A percentile compares a stretch with the other conserved stretches of the same genome.
These are phyloP conservation scores for Paraleonurus japonicus DNA, from an alignment of 257 asterid species.

Conservation along the genomic window DNA sequence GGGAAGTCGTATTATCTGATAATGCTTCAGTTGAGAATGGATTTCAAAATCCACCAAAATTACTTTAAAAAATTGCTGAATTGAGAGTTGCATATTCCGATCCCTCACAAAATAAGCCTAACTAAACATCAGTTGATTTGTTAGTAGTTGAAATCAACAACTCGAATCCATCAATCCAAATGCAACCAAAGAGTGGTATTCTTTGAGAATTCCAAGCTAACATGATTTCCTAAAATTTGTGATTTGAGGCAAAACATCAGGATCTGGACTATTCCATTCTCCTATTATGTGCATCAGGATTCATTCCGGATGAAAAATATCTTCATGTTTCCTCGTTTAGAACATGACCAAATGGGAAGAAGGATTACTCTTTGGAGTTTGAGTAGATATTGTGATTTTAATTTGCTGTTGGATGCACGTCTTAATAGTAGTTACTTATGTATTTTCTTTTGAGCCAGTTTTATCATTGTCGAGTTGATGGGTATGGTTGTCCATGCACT, in stretches of 20 bases:
- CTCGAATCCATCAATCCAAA: not conserved
- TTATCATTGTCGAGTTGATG: slow-evolving; percentile 1
- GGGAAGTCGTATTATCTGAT: not conserved
- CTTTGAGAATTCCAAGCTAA: not conserved
- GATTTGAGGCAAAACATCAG: not conserved
- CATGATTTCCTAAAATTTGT: not conserved
- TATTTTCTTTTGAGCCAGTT: not conserved
- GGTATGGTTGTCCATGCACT: not conserved
- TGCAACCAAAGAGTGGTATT: not conserved
- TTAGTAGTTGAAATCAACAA: not conserved
- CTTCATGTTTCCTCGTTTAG: not conserved
- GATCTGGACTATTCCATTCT: not conserved
- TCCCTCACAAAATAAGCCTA: not conserved
- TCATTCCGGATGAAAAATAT: not conserved
- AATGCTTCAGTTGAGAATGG: not conserved
- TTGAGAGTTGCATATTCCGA: not conserved
- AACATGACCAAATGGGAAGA: not conserved
- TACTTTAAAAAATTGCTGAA: not conserved
- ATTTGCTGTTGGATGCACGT: not conserved
- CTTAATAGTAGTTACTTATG: not conserved
- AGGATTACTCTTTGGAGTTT: not conserved
- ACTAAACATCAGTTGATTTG: not conserved
- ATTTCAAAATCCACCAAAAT: not conserved
- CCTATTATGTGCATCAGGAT: not conserved
- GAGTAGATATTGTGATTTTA: not conserved